These are phyloP conservation scores for Pythium oligandrum DNA, from an alignment of 352 stramenopile genomes.

Conservation along the genomic window DNA sequence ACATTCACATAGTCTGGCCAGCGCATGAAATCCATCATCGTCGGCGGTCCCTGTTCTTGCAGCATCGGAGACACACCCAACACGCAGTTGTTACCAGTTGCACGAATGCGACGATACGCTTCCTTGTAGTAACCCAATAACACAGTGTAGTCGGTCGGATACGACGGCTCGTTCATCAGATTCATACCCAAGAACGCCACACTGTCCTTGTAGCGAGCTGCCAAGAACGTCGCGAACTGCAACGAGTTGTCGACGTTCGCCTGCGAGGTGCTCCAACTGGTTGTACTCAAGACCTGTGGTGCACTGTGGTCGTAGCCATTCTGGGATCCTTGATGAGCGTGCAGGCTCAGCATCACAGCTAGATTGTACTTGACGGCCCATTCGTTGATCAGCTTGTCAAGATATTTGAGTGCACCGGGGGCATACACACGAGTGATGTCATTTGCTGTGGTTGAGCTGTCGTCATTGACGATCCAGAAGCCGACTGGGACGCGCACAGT, in stretches of 20 bases:
- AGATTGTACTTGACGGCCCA: slow-evolving; percentile 53
- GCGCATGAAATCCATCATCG: slow-evolving; percentile 27
- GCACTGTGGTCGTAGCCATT: slow-evolving; percentile 53
- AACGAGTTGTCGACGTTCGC: slow-evolving; percentile 34
- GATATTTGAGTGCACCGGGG: slow-evolving; percentile 32
- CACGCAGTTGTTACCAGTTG: slow-evolving; percentile 37
- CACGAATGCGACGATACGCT: slow-evolving; percentile 36
- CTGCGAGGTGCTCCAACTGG: slow-evolving; percentile 22
- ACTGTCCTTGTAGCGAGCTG: slow-evolving; percentile 33
- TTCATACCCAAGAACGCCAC: slow-evolving; percentile 42
- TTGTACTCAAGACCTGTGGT: slow-evolving; percentile 7
- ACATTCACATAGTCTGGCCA: slow-evolving; percentile 38
- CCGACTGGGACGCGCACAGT: slow-evolving; percentile 28
- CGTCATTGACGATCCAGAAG: slow-evolving; percentile 47
- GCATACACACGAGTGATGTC: neutral
- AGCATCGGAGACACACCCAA: slow-evolving; percentile 36
- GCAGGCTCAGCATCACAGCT: slow-evolving; percentile 49
- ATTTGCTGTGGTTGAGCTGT: slow-evolving; percentile 1
- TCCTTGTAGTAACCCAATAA: slow-evolving; percentile 34
- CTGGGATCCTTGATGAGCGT: slow-evolving; percentile 47
- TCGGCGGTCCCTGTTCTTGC: slow-evolving; percentile 22
- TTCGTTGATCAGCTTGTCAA: slow-evolving; percentile 44
- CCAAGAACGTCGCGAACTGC: slow-evolving; percentile 31
- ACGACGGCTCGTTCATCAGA: slow-evolving; percentile 50
- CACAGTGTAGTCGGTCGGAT: slow-evolving; percentile 11